Evolutionary conservation across 257 asterid species (phyloP), one percentile per base, ranked within the genome.

Genomic region (Rubia yunnanensis): DNA sequence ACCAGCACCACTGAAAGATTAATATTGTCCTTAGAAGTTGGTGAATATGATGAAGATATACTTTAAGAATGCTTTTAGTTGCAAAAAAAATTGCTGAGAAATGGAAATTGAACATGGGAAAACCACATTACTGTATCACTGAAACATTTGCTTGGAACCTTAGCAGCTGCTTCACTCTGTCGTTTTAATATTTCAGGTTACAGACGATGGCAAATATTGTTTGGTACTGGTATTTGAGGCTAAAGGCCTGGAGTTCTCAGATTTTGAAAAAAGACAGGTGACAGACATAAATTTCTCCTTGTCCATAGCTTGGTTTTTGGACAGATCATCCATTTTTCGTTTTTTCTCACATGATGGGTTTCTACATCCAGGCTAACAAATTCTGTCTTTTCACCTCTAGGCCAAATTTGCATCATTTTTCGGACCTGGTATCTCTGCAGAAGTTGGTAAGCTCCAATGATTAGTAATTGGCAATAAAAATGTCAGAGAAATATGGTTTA

Each of bases 361-460:
- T 9, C 20, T n/a, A 7, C 44, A 22, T 15, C n/a, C 27, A 9
- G 1, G 31, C 57, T 54, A 62, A 26, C 68, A 53, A 23, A 63
- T 14, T 52, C 57, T 48, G 31, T 5, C 4, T 56, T 54, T 70
- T 41, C 32, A 18, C 68, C 67, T 39, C 10, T 44, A 90, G 99
- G 96, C 92, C 41, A 94, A 94, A 68, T 88, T 94, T 64, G 75
- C 97, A 31, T 90, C 99, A 18, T 94, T 94, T 84, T 94, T 94
- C 66, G 99, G 99, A 49, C 97, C 99, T 1, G 97, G 99, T 65
- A 78, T 94, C 79, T 80, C 92, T 10, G 94, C 96, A 49, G 99
- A 94, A 84, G 75, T 94, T 22, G 86, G 97, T 90, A 78, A 81
- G 85, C 68, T 28, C 63, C 68, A 7, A 49, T 55, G 28, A 10